phyloP scores from a whole-genome alignment of 2,329 filamentous ascomycete species.

The Colletotrichum sp. region DNA sequence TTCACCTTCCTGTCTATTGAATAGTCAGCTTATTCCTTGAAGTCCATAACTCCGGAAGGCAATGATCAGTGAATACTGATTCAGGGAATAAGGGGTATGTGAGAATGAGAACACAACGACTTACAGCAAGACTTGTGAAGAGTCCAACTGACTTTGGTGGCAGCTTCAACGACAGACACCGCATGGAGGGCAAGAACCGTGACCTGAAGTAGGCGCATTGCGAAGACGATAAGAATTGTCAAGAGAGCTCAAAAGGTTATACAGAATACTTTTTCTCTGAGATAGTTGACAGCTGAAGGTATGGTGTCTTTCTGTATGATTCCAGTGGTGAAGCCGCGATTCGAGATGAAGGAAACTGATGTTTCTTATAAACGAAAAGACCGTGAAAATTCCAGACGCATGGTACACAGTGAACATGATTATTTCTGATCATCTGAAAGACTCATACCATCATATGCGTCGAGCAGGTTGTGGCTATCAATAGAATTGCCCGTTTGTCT shows the following conservation, averaged over 20 bases:
- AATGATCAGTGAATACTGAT: neutral
- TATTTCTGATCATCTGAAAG: neutral
- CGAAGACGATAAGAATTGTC: neutral
- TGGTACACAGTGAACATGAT: neutral
- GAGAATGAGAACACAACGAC: neutral
- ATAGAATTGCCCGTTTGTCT: neutral
- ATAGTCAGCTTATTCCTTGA: neutral
- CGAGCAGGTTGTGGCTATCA: neutral
- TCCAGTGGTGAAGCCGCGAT: neutral
- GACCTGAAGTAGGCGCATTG: neutral
- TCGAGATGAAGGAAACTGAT: neutral
- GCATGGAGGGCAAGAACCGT: neutral
- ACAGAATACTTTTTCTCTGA: neutral
- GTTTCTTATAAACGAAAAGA: neutral
- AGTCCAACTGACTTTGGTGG: neutral
- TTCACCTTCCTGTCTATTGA: neutral
- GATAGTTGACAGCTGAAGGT: neutral
- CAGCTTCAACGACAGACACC: neutral
- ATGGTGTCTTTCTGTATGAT: neutral
- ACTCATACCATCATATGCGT: neutral
- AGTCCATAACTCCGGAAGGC: neutral
- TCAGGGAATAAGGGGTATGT: neutral
- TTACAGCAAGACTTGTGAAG: neutral
- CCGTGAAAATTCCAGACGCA: neutral
- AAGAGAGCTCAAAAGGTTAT: neutral